Evolutionary conservation across 2,329 filamentous ascomycete genomes (phyloP).

Genomic region (Hawksworthiomyces lignivorus): DNA sequence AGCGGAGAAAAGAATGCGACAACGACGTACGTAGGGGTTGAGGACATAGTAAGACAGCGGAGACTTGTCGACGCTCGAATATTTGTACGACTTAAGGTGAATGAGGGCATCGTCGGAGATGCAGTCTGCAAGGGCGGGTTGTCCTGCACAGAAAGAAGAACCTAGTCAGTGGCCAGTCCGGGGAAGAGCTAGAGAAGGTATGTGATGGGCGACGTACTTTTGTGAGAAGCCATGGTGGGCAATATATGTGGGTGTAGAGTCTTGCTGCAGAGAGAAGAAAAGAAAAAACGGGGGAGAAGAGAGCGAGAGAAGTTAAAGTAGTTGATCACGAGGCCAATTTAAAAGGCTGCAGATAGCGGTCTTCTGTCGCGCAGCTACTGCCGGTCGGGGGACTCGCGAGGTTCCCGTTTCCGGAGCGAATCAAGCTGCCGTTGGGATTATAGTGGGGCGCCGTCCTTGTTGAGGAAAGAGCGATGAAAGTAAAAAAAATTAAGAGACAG

Average conservation of each 20-base stretch:
- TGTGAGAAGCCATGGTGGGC: slow-evolving; percentile 30
- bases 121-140: slow-evolving; percentile 56
- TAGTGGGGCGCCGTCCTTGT: slow-evolving; percentile 4
- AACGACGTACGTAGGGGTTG: slow-evolving; percentile 74
- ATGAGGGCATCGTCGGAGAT: slow-evolving; percentile 84
- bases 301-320: slow-evolving; percentile 1
- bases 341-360: slow-evolving; percentile 2
- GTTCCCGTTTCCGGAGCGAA: not conserved
- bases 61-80: slow-evolving; percentile 94
- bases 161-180: too few species aligned
- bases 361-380: not conserved
- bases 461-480: slow-evolving; percentile 1
- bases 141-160: slow-evolving; percentile 33
- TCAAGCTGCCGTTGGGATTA: slow-evolving; percentile 7
- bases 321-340: not conserved
- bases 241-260: not conserved
- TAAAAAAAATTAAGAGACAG: not conserved
- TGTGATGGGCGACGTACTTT: slow-evolving; percentile 19
- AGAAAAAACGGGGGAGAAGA: not conserved
- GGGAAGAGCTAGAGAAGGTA: not conserved
- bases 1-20: slow-evolving; percentile 3
- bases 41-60: slow-evolving; percentile 89
- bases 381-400: not conserved
- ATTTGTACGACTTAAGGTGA: slow-evolving; percentile 93
- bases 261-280: not conserved